Conservation (phyloP, 352 stramenopile species). For the Globisporangium irregulare region DNA sequence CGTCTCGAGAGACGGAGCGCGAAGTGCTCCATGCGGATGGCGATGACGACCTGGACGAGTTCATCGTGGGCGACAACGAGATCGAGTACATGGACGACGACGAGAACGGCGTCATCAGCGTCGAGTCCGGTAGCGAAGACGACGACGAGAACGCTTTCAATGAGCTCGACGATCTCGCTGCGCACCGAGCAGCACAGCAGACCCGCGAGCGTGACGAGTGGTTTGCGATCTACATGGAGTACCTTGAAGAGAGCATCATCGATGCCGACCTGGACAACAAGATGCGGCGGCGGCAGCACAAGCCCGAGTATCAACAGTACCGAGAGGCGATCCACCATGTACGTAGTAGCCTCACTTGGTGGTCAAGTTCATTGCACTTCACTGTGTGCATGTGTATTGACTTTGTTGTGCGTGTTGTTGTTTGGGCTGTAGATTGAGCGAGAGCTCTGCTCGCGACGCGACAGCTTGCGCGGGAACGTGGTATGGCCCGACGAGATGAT, state of each 20-base stretch:
- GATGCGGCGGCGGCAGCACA: conserved; percentile 37
- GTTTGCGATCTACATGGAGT: conserved; percentile 84
- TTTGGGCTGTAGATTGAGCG: conserved; percentile 55
- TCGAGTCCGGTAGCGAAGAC: conserved; percentile 50
- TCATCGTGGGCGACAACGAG: conserved; percentile 76
- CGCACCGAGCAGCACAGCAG: conserved; percentile 30
- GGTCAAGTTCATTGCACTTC: no score
- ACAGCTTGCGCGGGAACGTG: conserved; percentile 62
- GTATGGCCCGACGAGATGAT: conserved; percentile 73
- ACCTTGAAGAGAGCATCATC: conserved; percentile 71
- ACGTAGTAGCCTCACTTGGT: conserved; percentile 21
- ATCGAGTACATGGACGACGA: conserved; percentile 88
- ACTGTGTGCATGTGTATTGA: background rate
- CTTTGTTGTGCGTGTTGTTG: background rate
- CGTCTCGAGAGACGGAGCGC: conserved; percentile 18
- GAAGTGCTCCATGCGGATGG: conserved; percentile 47
- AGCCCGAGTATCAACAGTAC: conserved; percentile 47
- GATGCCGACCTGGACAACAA: conserved; percentile 59
- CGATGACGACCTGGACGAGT: conserved; percentile 74
- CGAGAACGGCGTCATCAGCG: conserved; percentile 66
- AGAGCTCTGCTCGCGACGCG: conserved; percentile 62
- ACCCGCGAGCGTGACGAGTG: conserved; percentile 71
- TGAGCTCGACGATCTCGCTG: conserved; percentile 36
- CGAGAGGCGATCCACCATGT: conserved; percentile 55
- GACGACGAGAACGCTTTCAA: conserved; percentile 26